A percentile compares a stretch with the other conserved stretches of the same genome.
Conservation (phyloP, 257 asterid genomes). For the Scutellaria galericulata region DNA sequence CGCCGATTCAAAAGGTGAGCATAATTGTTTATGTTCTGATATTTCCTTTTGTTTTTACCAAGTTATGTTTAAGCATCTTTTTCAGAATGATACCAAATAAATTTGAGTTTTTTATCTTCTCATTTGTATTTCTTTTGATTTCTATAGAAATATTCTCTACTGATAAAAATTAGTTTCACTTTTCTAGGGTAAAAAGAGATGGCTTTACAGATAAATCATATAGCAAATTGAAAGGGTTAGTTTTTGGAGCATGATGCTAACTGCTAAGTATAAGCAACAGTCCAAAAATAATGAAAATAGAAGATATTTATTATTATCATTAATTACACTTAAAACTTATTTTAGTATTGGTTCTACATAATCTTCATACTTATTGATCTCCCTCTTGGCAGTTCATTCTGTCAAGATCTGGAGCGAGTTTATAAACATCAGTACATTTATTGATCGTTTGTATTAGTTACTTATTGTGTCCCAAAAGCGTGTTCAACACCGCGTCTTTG, state of each 20-base stretch:
- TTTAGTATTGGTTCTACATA: background rate
- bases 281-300: background rate
- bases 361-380: background rate
- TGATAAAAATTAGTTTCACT: too few relatives aligned
- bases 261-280: too few relatives aligned
- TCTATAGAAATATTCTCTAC: too few relatives aligned
- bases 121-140: background rate
- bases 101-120: slow-evolving; percentile 2
- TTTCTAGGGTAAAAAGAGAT: too few relatives aligned
- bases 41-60: slow-evolving; percentile 24
- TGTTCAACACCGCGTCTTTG: slow-evolving; percentile 21
- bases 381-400: slow-evolving; percentile 5
- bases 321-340: too few relatives aligned
- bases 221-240: too few relatives aligned
- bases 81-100: slow-evolving; percentile 28
- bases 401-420: background rate
- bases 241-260: too few relatives aligned
- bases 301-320: background rate
- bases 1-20: slow-evolving; percentile 29
- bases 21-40: slow-evolving; percentile 31
- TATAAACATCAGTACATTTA: too few relatives aligned
- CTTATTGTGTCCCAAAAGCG: background rate
- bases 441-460: background rate
- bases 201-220: too few relatives aligned
- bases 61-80: slow-evolving; percentile 26